phyloP scores from a whole-genome alignment of 306 rosid species.

The Prunus kanzakura region DNA sequence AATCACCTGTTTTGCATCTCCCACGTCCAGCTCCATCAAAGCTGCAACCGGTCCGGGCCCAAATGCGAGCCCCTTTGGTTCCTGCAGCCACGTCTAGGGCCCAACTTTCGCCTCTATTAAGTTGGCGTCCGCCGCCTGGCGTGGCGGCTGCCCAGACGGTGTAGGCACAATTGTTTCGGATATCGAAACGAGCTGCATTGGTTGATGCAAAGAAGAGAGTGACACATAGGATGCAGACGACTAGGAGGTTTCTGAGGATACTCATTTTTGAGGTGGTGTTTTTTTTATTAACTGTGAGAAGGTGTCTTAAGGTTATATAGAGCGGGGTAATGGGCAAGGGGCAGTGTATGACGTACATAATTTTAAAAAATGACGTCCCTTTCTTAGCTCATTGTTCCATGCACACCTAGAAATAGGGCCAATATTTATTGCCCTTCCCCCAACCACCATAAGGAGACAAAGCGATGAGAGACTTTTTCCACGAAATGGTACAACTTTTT shows the following conservation, averaged over 20 bases:
- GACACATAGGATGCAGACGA: slow-evolving; percentile 34
- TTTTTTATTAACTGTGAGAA: not conserved
- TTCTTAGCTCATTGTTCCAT: no score
- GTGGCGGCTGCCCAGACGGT: slow-evolving; percentile 26
- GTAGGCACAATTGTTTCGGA: slow-evolving; percentile 16
- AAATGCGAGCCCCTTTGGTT: slow-evolving; percentile 14
- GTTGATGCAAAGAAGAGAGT: slow-evolving; percentile 23
- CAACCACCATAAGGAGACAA: no score
- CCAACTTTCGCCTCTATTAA: slow-evolving; percentile 13
- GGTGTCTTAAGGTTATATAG: not conserved
- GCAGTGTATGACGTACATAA: no score
- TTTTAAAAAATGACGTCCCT: no score
- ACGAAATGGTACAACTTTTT: no score
- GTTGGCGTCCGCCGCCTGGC: slow-evolving; percentile 25
- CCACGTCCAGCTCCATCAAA: slow-evolving; percentile 25
- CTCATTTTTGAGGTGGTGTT: not conserved
- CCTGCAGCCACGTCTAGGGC: slow-evolving; percentile 8
- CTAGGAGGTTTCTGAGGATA: slow-evolving; percentile 43
- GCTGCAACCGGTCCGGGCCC: slow-evolving; percentile 23
- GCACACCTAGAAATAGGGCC: no score
- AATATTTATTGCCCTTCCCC: no score
- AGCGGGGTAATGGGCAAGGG: not conserved
- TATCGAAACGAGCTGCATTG: slow-evolving; percentile 10
- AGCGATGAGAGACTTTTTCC: no score
- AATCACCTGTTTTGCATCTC: slow-evolving; percentile 28